Evolutionary conservation across 371 early-diverging fungal species (phyloP).

Genomic region (Mortierella sp.): DNA sequence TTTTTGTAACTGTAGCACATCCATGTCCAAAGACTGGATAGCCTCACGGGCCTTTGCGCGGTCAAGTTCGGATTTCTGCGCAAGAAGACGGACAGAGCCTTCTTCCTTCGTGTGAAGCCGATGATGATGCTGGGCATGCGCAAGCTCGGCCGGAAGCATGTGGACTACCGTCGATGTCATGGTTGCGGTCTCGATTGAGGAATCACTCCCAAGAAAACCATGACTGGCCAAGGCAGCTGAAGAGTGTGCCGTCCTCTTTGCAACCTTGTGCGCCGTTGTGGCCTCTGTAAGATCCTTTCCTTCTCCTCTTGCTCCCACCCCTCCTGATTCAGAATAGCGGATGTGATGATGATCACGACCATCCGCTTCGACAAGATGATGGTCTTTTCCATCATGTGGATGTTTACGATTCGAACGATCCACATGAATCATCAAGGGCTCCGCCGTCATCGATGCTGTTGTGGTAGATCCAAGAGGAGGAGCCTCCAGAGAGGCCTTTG

Average conservation of each 20-base stretch:
- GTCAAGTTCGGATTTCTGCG: conserved; percentile 14
- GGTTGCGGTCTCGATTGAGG: neutral
- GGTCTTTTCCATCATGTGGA: conserved; percentile 16
- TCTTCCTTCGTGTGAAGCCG: conserved; percentile 5
- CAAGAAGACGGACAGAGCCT: neutral
- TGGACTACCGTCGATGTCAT: neutral
- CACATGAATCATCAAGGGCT: conserved; percentile 12
- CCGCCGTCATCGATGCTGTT: neutral
- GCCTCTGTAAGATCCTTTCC: too few relatives aligned
- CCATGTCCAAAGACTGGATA: conserved; percentile 9
- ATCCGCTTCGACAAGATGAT: conserved; percentile 12
- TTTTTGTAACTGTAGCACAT: conserved; percentile 11
- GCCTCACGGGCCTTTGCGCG: conserved; percentile 4
- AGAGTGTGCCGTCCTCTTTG: neutral
- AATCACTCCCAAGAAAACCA: neutral
- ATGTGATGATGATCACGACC: conserved; percentile 28
- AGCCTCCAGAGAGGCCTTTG: neutral
- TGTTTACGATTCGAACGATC: conserved; percentile 11
- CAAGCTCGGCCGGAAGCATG: neutral
- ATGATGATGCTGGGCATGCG: neutral
- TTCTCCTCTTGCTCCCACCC: too few relatives aligned
- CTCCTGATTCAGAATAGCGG: conserved; percentile 3
- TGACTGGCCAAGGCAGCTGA: neutral
- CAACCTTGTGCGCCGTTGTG: conserved; percentile 6
- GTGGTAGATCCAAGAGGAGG: neutral